phyloP scores from a whole-genome alignment of 2,329 filamentous ascomycete genomes.

The Penicillium expansum region DNA sequence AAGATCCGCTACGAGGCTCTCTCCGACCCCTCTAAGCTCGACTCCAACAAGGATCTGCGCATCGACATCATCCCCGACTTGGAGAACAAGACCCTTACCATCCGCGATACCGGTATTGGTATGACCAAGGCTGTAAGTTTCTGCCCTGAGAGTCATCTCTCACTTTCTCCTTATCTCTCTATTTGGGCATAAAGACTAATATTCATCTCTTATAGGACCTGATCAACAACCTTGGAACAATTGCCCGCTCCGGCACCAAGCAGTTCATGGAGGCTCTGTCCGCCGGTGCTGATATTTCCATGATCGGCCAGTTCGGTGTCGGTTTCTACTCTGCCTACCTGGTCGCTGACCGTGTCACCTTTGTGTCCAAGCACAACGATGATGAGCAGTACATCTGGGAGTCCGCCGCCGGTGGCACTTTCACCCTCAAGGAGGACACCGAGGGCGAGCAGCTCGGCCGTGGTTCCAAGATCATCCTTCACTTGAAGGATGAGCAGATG shows the following conservation, averaged over 20 bases:
- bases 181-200: not conserved
- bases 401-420: constrained; percentile 94
- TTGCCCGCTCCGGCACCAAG: constrained; percentile 98
- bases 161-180: not conserved
- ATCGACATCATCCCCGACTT: constrained; percentile 99
- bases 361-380: constrained; percentile 98
- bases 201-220: constrained; percentile 64
- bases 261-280: constrained; percentile 99
- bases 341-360: constrained; percentile 91
- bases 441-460: constrained; percentile 88
- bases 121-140: constrained; percentile 98
- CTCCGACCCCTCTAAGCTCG: constrained; percentile 95
- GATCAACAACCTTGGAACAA: constrained; percentile 99
- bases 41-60: constrained; percentile 94
- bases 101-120: constrained; percentile 97
- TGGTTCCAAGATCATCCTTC: constrained; percentile 95
- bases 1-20: constrained; percentile 99
- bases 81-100: constrained; percentile 94
- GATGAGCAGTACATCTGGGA: constrained; percentile 99
- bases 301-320: constrained; percentile 99
- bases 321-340: constrained; percentile 99
- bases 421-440: constrained; percentile 86
- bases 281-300: constrained; percentile 97
- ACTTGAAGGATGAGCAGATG: constrained; percentile 98
- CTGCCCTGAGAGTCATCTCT: not conserved